Conservation (phyloP, 2,329 filamentous ascomycete genomes). For the Sporothrix mexicana region DNA sequence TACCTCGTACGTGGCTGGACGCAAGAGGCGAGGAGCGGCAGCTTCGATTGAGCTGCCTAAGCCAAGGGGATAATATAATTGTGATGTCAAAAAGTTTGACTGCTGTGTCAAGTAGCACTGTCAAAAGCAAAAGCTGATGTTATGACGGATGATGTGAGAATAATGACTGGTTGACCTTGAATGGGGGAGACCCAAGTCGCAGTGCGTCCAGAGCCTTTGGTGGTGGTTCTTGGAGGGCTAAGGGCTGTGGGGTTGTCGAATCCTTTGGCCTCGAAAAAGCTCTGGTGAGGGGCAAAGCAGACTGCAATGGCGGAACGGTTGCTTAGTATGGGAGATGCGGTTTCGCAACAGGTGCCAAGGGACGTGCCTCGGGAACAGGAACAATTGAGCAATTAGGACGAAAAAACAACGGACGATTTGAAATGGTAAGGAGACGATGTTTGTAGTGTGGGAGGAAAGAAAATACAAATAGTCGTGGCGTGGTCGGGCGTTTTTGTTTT, state of each 20-base stretch:
- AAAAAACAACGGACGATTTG: neutral
- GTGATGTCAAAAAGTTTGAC: neutral
- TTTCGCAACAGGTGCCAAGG: constrained; percentile 18
- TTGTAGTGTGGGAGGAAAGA: neutral
- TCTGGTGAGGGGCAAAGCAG: constrained; percentile 28
- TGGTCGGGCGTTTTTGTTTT: neutral
- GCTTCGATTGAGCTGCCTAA: constrained; percentile 29
- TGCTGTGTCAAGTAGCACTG: neutral
- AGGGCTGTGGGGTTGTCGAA: constrained; percentile 20
- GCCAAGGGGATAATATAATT: neutral
- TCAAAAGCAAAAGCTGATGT: constrained; percentile 2
- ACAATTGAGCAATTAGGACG: constrained; percentile 22
- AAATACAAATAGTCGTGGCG: neutral
- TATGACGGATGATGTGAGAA: neutral
- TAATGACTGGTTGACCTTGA: neutral
- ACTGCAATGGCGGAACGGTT: constrained; percentile 26
- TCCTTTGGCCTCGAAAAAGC: constrained; percentile 28
- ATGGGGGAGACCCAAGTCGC: neutral
- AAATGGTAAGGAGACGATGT: neutral
- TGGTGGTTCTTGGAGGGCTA: neutral
- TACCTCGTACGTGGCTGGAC: neutral
- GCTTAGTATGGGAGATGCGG: constrained; percentile 24
- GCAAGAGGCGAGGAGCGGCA: neutral
- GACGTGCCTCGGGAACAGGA: constrained; percentile 13
- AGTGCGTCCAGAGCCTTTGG: neutral